These are phyloP conservation scores for Balakata baccata DNA, from an alignment of 345 rosid species.

Conservation along the genomic window DNA sequence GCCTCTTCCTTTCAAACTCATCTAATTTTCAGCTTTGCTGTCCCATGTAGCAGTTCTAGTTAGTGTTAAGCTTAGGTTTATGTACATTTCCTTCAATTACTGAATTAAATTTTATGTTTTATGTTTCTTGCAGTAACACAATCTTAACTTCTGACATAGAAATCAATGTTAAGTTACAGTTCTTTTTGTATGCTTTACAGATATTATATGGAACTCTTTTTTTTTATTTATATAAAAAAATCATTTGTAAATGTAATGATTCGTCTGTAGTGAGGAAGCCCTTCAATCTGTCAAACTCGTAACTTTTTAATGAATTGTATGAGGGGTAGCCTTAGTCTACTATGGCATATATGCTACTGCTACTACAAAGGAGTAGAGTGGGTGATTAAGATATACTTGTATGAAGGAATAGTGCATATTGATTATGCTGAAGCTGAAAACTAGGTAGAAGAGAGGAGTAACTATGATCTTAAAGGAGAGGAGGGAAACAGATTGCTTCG, in stretches of 20 bases:
- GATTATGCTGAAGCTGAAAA: not conserved
- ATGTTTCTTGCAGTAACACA: too few species aligned
- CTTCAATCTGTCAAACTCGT: not conserved
- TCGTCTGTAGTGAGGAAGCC: not conserved
- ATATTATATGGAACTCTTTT: not conserved
- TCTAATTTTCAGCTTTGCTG: constrained; percentile 28
- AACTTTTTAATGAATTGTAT: not conserved
- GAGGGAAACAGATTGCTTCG: not conserved
- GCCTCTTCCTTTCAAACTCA: constrained; percentile 99
- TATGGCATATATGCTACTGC: not conserved
- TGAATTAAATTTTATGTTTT: not conserved
- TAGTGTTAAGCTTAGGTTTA: not conserved
- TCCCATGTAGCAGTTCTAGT: not conserved
- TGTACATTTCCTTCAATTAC: not conserved
- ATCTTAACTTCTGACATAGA: not conserved
- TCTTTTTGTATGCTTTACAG: not conserved
- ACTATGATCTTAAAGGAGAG: not conserved
- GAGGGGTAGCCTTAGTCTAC: not conserved
- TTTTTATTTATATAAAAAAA: not conserved
- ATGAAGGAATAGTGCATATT: not conserved
- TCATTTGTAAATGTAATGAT: not conserved
- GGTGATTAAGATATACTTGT: not conserved
- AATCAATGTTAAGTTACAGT: not conserved
- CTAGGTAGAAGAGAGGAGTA: not conserved
- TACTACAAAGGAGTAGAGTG: not conserved